phyloP scores from a whole-genome alignment of 2,329 filamentous ascomycete genomes.

The Aspergillus quadrilineatus region DNA sequence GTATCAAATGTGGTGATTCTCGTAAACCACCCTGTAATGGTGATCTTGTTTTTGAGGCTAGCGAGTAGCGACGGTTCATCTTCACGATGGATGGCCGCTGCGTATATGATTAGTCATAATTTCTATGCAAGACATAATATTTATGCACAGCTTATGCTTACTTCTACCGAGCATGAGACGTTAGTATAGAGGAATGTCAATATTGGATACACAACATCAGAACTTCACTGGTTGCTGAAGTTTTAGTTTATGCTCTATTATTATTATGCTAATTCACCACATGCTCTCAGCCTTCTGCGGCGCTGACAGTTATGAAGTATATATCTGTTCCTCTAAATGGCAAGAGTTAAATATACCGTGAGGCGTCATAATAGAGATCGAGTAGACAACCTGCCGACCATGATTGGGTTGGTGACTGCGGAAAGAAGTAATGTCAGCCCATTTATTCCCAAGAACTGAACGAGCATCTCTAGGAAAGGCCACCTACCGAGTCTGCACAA shows the following conservation, averaged over 20 bases:
- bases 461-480: conserved; percentile 1
- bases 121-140: not conserved
- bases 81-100: conserved; percentile 8
- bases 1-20: not conserved
- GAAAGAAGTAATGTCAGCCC: conserved; percentile 15
- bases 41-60: conserved; percentile 2
- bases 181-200: too few relatives aligned
- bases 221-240: too few relatives aligned
- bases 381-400: conserved; percentile 96
- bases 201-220: too few relatives aligned
- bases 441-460: not conserved
- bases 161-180: too few relatives aligned
- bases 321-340: not conserved
- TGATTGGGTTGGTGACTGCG: conserved; percentile 84
- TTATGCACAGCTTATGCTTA: not conserved
- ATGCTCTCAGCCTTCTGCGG: not conserved
- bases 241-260: too few relatives aligned
- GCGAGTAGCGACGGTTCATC: conserved; percentile 8
- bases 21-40: not conserved
- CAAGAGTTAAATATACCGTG: conserved; percentile 36
- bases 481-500: conserved; percentile 78
- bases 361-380: conserved; percentile 92
- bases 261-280: not conserved
- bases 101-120: conserved; percentile 19
- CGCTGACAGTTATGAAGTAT: not conserved